Evolutionary conservation across 2,329 filamentous ascomycete species (phyloP), one percentile per base, ranked within the genome.

Genomic region (Cladophialophora exuberans): DNA sequence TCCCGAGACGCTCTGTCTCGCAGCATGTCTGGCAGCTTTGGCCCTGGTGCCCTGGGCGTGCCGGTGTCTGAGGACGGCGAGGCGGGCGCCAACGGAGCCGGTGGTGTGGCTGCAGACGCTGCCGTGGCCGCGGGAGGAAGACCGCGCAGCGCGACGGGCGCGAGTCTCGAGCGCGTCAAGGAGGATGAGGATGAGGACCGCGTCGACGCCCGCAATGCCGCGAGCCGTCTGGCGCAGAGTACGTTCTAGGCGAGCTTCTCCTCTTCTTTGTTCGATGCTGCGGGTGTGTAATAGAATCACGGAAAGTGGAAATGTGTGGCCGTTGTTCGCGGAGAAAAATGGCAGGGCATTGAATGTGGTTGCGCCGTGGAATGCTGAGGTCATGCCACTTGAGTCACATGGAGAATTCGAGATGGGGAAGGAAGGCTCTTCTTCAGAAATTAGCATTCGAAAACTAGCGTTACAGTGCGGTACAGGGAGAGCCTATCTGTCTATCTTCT

Each of bases 171-270:
- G 54, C 83, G 83, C 18, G 72, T 88, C 44, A 78, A 81, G 58
- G 89, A 93, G 67, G 90, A 95, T 67, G 77, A 91, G 62, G 89
- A 97, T 66, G 91, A 96, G 66, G 94, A 99, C 72, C 83, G 92
- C 51, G 85, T 99, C 56, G 94, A 99, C 80, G 94, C 94, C 36
- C 85, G 89, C 72, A 99, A 97, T 75, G 94, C 94, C 49, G 94
- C 94, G 30, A 96, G 90, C 74, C 83, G 94, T 68, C 78, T 99
- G 76, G 94, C 93, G 43, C 89, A 91, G 63, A 97, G 92, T 77
- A 97, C 93, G 15, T 97, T 97, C 72, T 97, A 54, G 45, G 35
- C 39, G 46, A 49, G 25, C 54, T 35, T 5, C n/a, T 10, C 17
- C 9, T 43, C 11, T 11, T 30, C n/a, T 22, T 11, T 30, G 10